Base-by-base conservation (phyloP, 768 basidiomycete genomes). In the Phallus indusiatus region DNA sequence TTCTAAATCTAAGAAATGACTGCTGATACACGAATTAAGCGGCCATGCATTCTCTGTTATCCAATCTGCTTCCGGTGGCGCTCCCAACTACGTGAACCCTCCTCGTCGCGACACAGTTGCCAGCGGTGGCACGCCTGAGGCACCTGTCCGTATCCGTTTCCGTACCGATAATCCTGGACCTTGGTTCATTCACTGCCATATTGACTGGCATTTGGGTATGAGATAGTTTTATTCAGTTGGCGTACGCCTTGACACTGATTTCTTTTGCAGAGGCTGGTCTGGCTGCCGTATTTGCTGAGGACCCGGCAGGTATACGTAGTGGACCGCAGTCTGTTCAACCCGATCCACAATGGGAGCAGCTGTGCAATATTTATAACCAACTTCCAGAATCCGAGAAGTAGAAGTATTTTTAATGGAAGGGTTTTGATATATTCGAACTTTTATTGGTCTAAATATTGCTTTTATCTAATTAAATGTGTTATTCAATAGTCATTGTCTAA, bases 151-250 rank as follows among this genome's bases (percentile, higher is more conserved):
- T 0, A 74, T 83, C 56, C 71, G 81, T 1, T 81, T 81, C 65
- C 67, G 64, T 1, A 80, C 80, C 1, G 75, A 81, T 52, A 81
- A 81, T 58, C 66, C 79, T 34, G 80, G 81, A 1, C 57, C 57
- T 2, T 52, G 57, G 57, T 70, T 78, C 54, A 58, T 80, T 21
- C 79, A 80, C 62, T 81, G 79, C 53, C 76, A 78, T 60, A 75
- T 77, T 53, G 73, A 74, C 48, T 76, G 71, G 70, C 75, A 77
- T 64, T 63, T 77, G 35, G 71, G 50, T 56, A 21, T 2, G 55
- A 18, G 10, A 34, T 47, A 18, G 47, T 10, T 6, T 36, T 28
- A 22, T 36, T 42, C 46, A 48, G 16, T 17, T 20, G 14, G 5
- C 4, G 16, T 21, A 10, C n/a, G 24, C 37, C 12, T 33, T 48